phyloP scores from a whole-genome alignment of 2,329 filamentous ascomycete species.

The Penicillium nordicum region DNA sequence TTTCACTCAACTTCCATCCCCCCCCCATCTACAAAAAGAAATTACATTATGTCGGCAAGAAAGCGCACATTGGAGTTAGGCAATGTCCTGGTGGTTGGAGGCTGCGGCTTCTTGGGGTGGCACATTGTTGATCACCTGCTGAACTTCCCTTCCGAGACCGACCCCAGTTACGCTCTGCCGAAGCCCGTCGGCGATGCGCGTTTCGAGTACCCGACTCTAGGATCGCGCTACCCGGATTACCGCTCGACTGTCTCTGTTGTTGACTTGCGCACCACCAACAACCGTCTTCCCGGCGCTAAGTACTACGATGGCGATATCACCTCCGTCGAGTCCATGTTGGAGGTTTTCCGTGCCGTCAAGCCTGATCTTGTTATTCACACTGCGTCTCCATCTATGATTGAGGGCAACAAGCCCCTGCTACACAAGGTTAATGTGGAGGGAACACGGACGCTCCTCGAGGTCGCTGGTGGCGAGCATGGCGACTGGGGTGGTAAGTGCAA shows the following conservation, averaged over 20 bases:
- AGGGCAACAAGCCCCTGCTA: conserved; percentile 58
- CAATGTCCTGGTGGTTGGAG: conserved; percentile 73
- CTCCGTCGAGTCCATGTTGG: conserved; percentile 57
- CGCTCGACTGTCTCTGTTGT: conserved; percentile 62
- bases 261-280: conserved; percentile 68
- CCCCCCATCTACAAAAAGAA: conserved; percentile 1
- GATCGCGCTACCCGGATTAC: conserved; percentile 42
- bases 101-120: conserved; percentile 80
- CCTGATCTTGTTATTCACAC: conserved; percentile 90
- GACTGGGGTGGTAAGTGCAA: conserved; percentile 61
- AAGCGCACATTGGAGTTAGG: conserved; percentile 52
- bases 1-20: conserved; percentile 8
- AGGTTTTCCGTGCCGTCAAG: conserved; percentile 62
- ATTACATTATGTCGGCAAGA: conserved; percentile 29
- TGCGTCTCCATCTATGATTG: conserved; percentile 64
- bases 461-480: conserved; percentile 66
- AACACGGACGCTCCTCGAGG: conserved; percentile 64
- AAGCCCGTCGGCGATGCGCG: conserved; percentile 35
- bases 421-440: conserved; percentile 85
- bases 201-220: conserved; percentile 37
- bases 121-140: conserved; percentile 74
- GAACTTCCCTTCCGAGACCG: conserved; percentile 52
- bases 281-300: conserved; percentile 59
- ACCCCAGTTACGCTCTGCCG: conserved; percentile 37
- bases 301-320: conserved; percentile 81